Conservation (phyloP, 768 basidiomycete species). For the Porphyrellus cyaneotinctus region DNA sequence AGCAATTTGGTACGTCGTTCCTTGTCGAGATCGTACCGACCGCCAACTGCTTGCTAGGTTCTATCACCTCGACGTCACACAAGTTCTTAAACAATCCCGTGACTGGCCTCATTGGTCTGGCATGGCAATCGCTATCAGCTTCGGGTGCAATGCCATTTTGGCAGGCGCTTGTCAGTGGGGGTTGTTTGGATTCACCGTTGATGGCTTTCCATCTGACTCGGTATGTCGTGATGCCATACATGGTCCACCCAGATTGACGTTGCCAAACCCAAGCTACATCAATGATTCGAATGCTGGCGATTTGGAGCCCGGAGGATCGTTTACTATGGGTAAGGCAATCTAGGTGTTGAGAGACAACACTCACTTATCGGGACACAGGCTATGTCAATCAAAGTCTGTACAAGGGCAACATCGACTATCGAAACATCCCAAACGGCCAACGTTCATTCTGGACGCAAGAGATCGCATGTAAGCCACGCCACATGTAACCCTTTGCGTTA, state of each 20-base stretch:
- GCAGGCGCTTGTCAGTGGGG: slow-evolving; percentile 46
- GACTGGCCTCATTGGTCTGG: slow-evolving; percentile 73
- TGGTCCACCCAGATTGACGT: not conserved
- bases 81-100: slow-evolving; percentile 44
- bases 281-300: slow-evolving; percentile 38
- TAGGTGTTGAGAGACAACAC: not conserved
- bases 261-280: slow-evolving; percentile 31
- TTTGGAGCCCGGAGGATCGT: slow-evolving; percentile 67
- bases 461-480: slow-evolving; percentile 20
- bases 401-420: slow-evolving; percentile 47
- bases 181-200: slow-evolving; percentile 45
- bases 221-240: slow-evolving; percentile 10
- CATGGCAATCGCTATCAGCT: slow-evolving; percentile 56
- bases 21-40: not conserved
- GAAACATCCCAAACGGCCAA: slow-evolving; percentile 36
- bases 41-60: slow-evolving; percentile 36
- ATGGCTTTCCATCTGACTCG: slow-evolving; percentile 67
- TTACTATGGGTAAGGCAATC: slow-evolving; percentile 55
- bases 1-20: slow-evolving; percentile 50
- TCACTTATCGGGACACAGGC: slow-evolving; percentile 36
- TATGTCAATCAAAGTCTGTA: slow-evolving; percentile 50
- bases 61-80: slow-evolving; percentile 31
- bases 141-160: slow-evolving; percentile 63
- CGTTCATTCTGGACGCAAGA: slow-evolving; percentile 47
- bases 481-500: not conserved